A percentile compares a stretch with the other conserved stretches of the same genome.
phyloP scores from a whole-genome alignment of 306 rosid genomes.

The Acacia melanoxylon region DNA sequence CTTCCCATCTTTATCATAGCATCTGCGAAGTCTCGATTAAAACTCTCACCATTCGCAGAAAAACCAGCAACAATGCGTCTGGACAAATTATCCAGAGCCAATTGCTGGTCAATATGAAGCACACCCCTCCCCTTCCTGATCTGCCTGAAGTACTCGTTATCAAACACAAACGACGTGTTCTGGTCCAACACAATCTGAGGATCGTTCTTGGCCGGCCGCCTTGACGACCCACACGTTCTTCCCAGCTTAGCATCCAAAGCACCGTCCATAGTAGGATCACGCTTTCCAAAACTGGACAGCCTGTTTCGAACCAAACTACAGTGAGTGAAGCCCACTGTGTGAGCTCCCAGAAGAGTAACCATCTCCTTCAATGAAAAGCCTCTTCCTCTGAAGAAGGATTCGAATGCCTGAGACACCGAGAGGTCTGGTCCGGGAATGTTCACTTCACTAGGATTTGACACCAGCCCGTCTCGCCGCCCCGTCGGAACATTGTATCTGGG shows the following conservation, averaged over 20 bases:
- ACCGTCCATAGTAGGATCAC: slow-evolving; percentile 54
- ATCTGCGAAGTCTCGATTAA: slow-evolving; percentile 32
- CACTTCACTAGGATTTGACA: slow-evolving; percentile 28
- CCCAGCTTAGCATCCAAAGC: slow-evolving; percentile 33
- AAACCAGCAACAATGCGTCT: slow-evolving; percentile 30
- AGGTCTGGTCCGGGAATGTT: slow-evolving; percentile 41
- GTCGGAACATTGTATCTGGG: slow-evolving; percentile 39
- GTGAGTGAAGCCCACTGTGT: slow-evolving; percentile 56
- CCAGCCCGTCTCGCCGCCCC: slow-evolving; percentile 50
- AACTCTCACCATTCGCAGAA: slow-evolving; percentile 23
- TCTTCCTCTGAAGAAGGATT: slow-evolving; percentile 35
- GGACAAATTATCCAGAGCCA: slow-evolving; percentile 36
- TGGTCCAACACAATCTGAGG: slow-evolving; percentile 52
- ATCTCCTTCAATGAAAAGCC: slow-evolving; percentile 49
- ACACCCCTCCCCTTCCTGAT: slow-evolving; percentile 38
- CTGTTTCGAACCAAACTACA: slow-evolving; percentile 44
- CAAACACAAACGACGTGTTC: slow-evolving; percentile 41
- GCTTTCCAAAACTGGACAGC: slow-evolving; percentile 29
- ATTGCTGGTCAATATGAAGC: slow-evolving; percentile 50
- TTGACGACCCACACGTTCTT: neutral
- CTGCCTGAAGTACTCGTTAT: slow-evolving; percentile 44
- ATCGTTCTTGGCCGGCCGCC: neutral
- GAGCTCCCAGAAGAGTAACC: slow-evolving; percentile 66
- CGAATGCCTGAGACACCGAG: slow-evolving; percentile 30
- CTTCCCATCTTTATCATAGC: slow-evolving; percentile 51